These are phyloP conservation scores for Microbotryomycetes sp. DNA, from an alignment of 1,284 basidiomycete genomes.

Conservation along the genomic window DNA sequence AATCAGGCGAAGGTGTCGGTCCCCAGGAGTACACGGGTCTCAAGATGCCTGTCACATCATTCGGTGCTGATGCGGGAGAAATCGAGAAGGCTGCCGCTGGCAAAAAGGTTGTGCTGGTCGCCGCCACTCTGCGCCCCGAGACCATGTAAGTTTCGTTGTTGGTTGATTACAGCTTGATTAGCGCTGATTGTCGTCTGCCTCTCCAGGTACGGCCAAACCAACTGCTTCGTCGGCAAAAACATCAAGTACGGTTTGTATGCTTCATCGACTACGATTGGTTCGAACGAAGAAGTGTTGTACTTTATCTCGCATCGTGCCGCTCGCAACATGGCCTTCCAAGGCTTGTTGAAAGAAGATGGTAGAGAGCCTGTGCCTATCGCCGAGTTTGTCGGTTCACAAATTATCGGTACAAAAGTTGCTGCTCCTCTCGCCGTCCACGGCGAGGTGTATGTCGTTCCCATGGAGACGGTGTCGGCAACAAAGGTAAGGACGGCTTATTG, in stretches of 20 bases:
- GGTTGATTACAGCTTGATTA: constrained; percentile 28
- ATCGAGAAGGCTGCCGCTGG: constrained; percentile 61
- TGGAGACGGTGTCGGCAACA: constrained; percentile 92
- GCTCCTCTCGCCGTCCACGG: constrained; percentile 75
- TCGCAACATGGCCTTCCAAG: constrained; percentile 96
- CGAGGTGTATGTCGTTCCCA: constrained; percentile 92
- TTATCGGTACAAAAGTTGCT: constrained; percentile 85
- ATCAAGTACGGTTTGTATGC: constrained; percentile 92
- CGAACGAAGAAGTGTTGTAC: constrained; percentile 71
- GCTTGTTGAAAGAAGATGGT: constrained; percentile 63
- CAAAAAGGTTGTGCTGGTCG: constrained; percentile 83
- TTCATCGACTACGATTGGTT: constrained; percentile 47
- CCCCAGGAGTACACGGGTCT: constrained; percentile 95
- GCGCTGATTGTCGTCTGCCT: constrained; percentile 26
- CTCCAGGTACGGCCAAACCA: constrained; percentile 89
- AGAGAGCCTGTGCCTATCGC: constrained; percentile 51
- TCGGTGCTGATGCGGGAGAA: constrained; percentile 54
- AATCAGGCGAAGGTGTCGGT: constrained; percentile 87
- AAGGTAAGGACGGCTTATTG: constrained; percentile 54
- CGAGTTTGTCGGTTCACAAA: constrained; percentile 67
- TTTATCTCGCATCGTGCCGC: constrained; percentile 85
- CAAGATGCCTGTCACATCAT: constrained; percentile 89
- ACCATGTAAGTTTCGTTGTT: constrained; percentile 65
- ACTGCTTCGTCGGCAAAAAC: constrained; percentile 87
- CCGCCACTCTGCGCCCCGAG: constrained; percentile 92